Base-by-base conservation (phyloP, 148 eudicot genomes). In the Dianthus caryophyllus region DNA sequence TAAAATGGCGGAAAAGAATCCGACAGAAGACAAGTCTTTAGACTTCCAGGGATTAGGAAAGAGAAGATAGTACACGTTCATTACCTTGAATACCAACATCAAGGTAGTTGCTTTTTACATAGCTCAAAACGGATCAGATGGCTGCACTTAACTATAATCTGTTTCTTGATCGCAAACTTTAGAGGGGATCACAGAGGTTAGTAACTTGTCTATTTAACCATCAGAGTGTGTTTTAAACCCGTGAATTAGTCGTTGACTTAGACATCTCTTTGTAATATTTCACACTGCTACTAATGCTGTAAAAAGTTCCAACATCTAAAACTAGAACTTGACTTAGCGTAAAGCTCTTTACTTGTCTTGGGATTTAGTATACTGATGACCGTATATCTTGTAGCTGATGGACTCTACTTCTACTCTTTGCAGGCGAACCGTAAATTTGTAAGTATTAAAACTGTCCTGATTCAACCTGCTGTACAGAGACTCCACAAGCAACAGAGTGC, bases 21-120 rank as follows among this genome's bases (percentile, higher is more conserved):
- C 29, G 33, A 30, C 54, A 56, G 46, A 71, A 43, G 68, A 66
- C 31, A 71, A 39, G 75, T 66, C 38, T 61, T 61, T 4, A 12
- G 57, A 39, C n/a, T 65, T 70, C 62, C 59, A 26, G 51, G 48
- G 44, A 50, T 59, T 13, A 51, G 79, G 21, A 71, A 69, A 62
- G 64, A 64, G 31, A 61, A 49, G 65, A 71, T 77, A 14, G 43
- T 55, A 21, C 50, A 9, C 22, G 24, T 50, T 24, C 65, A 67
- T 8, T 71, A 50, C 48, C 65, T 57, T 53, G 25, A 29, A 47
- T 29, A 48, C 46, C 56, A 20, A 39, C 41, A 21, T 0, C 2
- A 43, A 33, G 22, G 33, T n/a, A 26, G 31, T 36, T 53, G 17
- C 31, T 8, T 43, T 24, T 48, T 52, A 6, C 31, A 24, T 16